Evolutionary conservation across 2,329 filamentous ascomycete species (phyloP), one percentile per base, ranked within the genome.

Genomic region (Aspergillus neotritici): DNA sequence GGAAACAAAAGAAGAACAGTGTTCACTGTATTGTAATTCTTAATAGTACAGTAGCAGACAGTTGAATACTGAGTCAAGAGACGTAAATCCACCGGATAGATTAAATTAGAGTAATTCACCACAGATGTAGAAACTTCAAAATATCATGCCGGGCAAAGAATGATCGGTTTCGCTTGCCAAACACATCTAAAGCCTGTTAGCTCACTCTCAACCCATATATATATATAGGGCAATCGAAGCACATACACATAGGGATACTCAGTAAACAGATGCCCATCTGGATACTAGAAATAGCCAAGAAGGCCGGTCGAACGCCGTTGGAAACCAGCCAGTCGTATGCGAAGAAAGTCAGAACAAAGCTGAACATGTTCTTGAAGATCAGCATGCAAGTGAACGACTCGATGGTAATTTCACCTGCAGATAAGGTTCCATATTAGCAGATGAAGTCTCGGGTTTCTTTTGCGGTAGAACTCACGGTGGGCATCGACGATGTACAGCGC

Each of bases 291-390:
- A 95, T 77, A 14, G 79, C 76, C 41, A 85, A 75, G 66, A 96
- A 91, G 0, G 78, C 70, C 15, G 57, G 57, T 36, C 76, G 74
- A 47, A 80, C 79, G 2, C 80, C 80, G 7, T 63, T 61, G 1
- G 69, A 52, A 8, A 84, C 74, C 17, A 95, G 74, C 90, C 91
- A 96, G 44, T 89, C 75, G 57, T 87, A 94, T 1, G 87, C 88
- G 53, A 80, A 84, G 63, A 83, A 94, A 0, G 90, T 94, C 43
- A 96, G 71, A 5, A 82, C 80, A 57, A 94, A 96, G 50, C 83
- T 86, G 70, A 96, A 94, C 49, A 96, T 78, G 66, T 96, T 95
- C 69, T 96, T 96, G 75, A 96, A 95, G 41, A 95, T 83, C 51
- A 95, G 78, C 63, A 93, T 79, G 66, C 87, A 87, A 0, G 89